phyloP scores from a whole-genome alignment of 805 yeast genomes.

The Grigorovia yakushimaensis region DNA sequence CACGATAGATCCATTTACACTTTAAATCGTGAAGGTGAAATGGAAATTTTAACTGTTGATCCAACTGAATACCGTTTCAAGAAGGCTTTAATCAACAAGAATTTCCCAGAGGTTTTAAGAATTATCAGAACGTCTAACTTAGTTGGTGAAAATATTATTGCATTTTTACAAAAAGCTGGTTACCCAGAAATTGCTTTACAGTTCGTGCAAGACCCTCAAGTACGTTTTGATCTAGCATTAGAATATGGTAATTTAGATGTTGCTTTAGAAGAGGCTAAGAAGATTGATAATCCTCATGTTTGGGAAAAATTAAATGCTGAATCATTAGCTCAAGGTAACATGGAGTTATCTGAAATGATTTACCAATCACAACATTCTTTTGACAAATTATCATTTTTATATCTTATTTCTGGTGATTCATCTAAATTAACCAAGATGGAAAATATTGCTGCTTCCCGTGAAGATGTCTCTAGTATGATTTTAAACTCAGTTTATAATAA shows the following conservation, averaged over 20 bases:
- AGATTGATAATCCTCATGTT: constrained; percentile 51
- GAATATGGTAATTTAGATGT: constrained; percentile 84
- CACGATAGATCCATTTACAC: constrained; percentile 65
- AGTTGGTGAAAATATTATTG: constrained; percentile 95
- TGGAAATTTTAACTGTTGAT: constrained; percentile 70
- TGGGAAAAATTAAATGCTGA: constrained; percentile 83
- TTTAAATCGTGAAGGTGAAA: constrained; percentile 76
- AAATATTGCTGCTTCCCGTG: constrained; percentile 79
- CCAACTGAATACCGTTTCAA: constrained; percentile 97
- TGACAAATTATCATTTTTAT: constrained; percentile 84
- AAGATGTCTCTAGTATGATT: constrained; percentile 67
- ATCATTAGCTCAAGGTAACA: constrained; percentile 84
- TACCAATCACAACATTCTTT: constrained; percentile 80
- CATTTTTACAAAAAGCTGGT: constrained; percentile 88
- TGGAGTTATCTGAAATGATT: constrained; percentile 73
- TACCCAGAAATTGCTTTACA: constrained; percentile 96
- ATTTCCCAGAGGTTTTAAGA: constrained; percentile 84
- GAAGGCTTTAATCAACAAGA: constrained; percentile 79
- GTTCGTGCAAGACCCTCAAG: constrained; percentile 92
- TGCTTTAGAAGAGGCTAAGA: constrained; percentile 83
- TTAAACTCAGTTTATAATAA: constrained; percentile 75
- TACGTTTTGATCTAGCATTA: constrained; percentile 88
- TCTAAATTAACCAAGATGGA: constrained; percentile 76
- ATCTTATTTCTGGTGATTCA: constrained; percentile 72
- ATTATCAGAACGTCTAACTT: constrained; percentile 80